Conservation (phyloP, 202 grass and related monocot genomes). For the Saccharum hybrid region DNA sequence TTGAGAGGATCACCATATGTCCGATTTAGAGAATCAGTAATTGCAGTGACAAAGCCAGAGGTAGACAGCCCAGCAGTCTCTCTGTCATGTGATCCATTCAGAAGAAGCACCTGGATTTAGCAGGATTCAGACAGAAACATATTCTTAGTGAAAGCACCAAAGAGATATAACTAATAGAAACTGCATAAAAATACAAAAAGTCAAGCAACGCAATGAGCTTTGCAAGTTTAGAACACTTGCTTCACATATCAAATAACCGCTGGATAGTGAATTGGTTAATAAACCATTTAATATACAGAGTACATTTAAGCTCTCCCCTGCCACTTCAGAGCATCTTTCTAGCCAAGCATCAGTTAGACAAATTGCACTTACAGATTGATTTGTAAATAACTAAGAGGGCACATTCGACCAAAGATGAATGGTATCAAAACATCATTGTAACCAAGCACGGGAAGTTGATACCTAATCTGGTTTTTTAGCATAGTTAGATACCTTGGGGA, state of each 20-base stretch:
- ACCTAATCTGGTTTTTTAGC: conserved; percentile 8
- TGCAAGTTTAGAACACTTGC: background rate
- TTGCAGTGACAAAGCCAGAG: conserved; percentile 90
- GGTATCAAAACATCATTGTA: conserved; percentile 20
- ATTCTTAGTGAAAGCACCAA: conserved; percentile 21
- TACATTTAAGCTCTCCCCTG: background rate
- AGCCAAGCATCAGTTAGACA: conserved; percentile 33
- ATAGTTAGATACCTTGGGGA: conserved; percentile 78
- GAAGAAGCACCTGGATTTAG: conserved; percentile 78
- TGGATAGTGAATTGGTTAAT: background rate
- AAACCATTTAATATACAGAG: background rate
- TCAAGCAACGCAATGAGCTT: conserved; percentile 4
- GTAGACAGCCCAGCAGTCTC: conserved; percentile 74
- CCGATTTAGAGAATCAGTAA: conserved; percentile 88
- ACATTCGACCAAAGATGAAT: conserved; percentile 32
- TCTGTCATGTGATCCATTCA: conserved; percentile 96
- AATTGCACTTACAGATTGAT: background rate
- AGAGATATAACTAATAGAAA: conserved; percentile 9
- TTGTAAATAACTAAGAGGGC: conserved; percentile 16
- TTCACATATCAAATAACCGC: conserved; percentile 10
- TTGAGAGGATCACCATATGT: conserved; percentile 78
- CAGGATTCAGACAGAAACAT: conserved; percentile 45
- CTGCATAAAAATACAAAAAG: conserved; percentile 3
- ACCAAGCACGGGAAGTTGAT: conserved; percentile 11
- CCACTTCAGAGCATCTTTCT: conserved; percentile 2